Evolutionary conservation across 441 rosid species (phyloP).

Genomic region (Adansonia madagascariensis): DNA sequence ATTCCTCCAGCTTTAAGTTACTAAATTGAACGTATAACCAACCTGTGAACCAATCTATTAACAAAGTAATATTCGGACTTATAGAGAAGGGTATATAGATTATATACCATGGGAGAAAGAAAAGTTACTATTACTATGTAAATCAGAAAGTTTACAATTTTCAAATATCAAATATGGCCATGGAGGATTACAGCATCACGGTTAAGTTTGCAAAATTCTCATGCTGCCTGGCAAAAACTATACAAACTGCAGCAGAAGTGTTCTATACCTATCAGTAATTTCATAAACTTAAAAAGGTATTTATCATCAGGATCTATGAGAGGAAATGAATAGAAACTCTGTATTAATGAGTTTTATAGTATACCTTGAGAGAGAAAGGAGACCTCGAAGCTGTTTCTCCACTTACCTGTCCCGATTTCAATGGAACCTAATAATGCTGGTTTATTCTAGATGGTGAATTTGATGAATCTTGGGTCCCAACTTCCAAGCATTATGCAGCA

Average conservation of each 20-base stretch:
- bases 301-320: neutral
- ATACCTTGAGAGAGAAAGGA: neutral
- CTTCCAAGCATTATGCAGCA: conserved; percentile 34
- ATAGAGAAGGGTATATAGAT: too few species aligned
- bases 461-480: conserved; percentile 18
- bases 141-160: neutral
- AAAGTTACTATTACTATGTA: too few species aligned
- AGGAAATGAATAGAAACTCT: neutral
- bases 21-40: too few species aligned
- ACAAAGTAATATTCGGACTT: too few species aligned
- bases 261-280: neutral
- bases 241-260: neutral
- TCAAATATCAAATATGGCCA: neutral
- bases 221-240: neutral
- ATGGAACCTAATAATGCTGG: neutral
- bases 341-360: neutral
- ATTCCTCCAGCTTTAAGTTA: too few species aligned
- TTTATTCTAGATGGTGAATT: neutral
- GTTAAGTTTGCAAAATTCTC: neutral
- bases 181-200: neutral
- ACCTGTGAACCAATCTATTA: too few species aligned
- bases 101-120: too few species aligned
- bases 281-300: neutral
- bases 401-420: neutral
- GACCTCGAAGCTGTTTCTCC: neutral